Percentiles rank a stretch among this genome's conserved stretches.
phyloP scores from a whole-genome alignment of 2,329 filamentous ascomycete species.

The Peltaster fructicola region DNA sequence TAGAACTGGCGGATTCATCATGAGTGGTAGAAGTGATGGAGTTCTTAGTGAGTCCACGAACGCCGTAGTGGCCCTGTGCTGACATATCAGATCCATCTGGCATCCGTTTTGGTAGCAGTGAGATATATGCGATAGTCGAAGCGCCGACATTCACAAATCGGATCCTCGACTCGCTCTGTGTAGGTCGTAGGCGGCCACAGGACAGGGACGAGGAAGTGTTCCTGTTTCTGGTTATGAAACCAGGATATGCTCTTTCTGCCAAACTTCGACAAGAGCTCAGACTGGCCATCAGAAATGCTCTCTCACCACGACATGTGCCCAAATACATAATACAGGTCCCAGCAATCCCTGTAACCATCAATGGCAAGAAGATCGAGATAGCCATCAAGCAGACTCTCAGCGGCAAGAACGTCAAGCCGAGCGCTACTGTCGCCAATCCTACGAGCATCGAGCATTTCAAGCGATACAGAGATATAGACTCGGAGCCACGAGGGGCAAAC shows the following conservation, averaged over 20 bases:
- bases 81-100: slow-evolving; percentile 24
- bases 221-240: slow-evolving; percentile 22
- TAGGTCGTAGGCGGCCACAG: slow-evolving; percentile 19
- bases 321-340: slow-evolving; percentile 21
- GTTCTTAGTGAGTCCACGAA: slow-evolving; percentile 20
- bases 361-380: slow-evolving; percentile 31
- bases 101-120: slow-evolving; percentile 29
- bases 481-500: slow-evolving; percentile 10
- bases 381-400: slow-evolving; percentile 24
- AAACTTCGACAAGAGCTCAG: slow-evolving; percentile 11
- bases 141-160: slow-evolving; percentile 20
- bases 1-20: slow-evolving; percentile 23
- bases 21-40: slow-evolving; percentile 29
- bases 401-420: slow-evolving; percentile 21
- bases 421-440: slow-evolving; percentile 25
- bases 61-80: not conserved
- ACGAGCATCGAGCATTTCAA: slow-evolving; percentile 19
- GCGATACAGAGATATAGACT: slow-evolving; percentile 17
- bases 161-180: slow-evolving; percentile 23
- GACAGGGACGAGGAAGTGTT: slow-evolving; percentile 24
- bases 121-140: slow-evolving; percentile 33
- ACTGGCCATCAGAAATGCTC: slow-evolving; percentile 10
- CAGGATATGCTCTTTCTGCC: slow-evolving; percentile 12
- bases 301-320: slow-evolving; percentile 24
- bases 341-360: slow-evolving; percentile 28